These are phyloP conservation scores for Ophiorrhiza pumila DNA, from an alignment of 257 asterid species.

Conservation along the genomic window DNA sequence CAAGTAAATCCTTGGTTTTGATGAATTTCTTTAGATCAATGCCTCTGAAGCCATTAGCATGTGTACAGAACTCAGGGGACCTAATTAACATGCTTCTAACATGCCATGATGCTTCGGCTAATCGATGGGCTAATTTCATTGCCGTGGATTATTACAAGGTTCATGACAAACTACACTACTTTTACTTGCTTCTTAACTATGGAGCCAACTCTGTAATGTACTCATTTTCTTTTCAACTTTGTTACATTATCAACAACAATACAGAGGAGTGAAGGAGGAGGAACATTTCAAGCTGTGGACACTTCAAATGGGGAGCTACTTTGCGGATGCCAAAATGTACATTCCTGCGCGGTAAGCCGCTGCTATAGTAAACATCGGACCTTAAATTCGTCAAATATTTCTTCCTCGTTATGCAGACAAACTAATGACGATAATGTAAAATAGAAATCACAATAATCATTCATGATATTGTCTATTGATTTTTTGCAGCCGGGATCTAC, in stretches of 20 bases:
- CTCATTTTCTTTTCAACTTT: not conserved
- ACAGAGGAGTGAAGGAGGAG: constrained; percentile 90
- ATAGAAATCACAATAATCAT: too few species aligned
- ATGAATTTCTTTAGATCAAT: constrained; percentile 60
- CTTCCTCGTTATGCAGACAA: too few species aligned
- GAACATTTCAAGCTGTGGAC: constrained; percentile 63
- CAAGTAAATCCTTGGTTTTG: constrained; percentile 55
- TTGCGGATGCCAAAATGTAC: constrained; percentile 64
- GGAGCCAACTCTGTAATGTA: not conserved
- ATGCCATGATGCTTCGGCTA: constrained; percentile 53
- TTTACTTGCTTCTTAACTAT: too few species aligned
- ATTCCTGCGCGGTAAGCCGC: constrained; percentile 51
- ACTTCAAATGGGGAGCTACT: constrained; percentile 61
- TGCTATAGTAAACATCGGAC: not conserved
- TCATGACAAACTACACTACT: not conserved
- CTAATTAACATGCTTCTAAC: constrained; percentile 54
- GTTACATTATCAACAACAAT: not conserved
- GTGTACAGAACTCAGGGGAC: constrained; percentile 61
- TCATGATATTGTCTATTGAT: too few species aligned
- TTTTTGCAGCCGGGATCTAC: constrained; percentile 23
- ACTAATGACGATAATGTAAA: too few species aligned
- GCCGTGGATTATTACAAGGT: constrained; percentile 89
- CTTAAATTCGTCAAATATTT: too few species aligned
- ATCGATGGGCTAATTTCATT: constrained; percentile 77
- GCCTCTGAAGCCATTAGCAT: constrained; percentile 53